A percentile compares a stretch with the other conserved stretches of the same genome.
Evolutionary conservation across 2,329 filamentous ascomycete genomes (phyloP).

Genomic region (Dendrostoma leiphaemia): DNA sequence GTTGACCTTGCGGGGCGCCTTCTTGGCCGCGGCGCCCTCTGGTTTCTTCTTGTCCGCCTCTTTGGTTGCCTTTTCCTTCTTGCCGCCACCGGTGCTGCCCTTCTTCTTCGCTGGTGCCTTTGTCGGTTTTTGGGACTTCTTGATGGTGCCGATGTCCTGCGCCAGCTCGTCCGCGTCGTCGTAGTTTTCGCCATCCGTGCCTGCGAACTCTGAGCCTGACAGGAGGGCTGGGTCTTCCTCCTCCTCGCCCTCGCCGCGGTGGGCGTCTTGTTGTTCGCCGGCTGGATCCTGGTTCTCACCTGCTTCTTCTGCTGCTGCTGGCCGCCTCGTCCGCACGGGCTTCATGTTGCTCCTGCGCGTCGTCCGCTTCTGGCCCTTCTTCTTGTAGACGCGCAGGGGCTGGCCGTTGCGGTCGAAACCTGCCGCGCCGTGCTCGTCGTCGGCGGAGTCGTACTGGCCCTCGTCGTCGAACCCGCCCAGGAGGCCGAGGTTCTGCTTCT

Average conservation of each 20-base stretch:
- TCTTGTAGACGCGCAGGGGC: slow-evolving; percentile 68
- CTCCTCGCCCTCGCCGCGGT: slow-evolving; percentile 25
- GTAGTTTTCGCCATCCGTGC: no score
- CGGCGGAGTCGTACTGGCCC: slow-evolving; percentile 52
- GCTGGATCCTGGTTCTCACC: slow-evolving; percentile 29
- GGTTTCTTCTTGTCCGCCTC: slow-evolving; percentile 24
- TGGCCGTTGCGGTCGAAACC: slow-evolving; percentile 52
- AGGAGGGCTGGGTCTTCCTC: slow-evolving; percentile 30
- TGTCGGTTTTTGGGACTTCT: neutral
- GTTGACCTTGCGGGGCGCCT: slow-evolving; percentile 58
- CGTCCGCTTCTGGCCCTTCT: slow-evolving; percentile 80
- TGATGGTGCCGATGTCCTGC: neutral
- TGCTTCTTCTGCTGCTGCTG: slow-evolving; percentile 27
- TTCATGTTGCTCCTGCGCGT: slow-evolving; percentile 67
- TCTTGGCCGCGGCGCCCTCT: slow-evolving; percentile 45
- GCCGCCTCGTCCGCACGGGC: slow-evolving; percentile 49
- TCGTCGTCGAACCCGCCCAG: slow-evolving; percentile 66
- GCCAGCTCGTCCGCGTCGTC: slow-evolving; percentile 39
- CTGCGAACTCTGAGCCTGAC: slow-evolving; percentile 40
- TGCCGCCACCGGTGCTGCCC: slow-evolving; percentile 21
- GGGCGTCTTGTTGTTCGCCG: no score
- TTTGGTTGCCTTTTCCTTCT: slow-evolving; percentile 25
- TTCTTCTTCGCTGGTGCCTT: slow-evolving; percentile 25
- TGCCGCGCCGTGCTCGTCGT: slow-evolving; percentile 49
- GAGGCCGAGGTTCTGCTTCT: slow-evolving; percentile 37